Conservation (phyloP, 140 eudicot genomes). For the Anethum foeniculum region DNA sequence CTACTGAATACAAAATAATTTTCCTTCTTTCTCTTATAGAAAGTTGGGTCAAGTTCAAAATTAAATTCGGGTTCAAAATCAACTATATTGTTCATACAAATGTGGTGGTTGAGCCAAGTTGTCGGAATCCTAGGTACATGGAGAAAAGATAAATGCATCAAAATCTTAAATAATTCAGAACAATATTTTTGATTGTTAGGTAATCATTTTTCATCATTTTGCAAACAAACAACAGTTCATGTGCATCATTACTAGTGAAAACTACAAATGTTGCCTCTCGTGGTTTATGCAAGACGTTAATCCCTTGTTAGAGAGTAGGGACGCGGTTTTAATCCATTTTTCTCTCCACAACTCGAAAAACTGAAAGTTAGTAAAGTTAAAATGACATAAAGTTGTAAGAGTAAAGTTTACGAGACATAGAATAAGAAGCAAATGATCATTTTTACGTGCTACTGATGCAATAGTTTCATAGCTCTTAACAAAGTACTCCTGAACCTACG, state of each 20-base stretch:
- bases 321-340: neutral
- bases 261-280: neutral
- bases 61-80: too few relatives aligned
- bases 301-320: neutral
- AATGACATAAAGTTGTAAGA: neutral
- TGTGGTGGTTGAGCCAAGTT: too few relatives aligned
- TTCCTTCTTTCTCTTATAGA: too few relatives aligned
- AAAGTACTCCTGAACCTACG: slow-evolving; percentile 42
- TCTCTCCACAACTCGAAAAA: neutral
- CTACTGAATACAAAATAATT: too few relatives aligned
- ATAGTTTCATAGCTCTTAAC: slow-evolving; percentile 37
- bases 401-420: neutral
- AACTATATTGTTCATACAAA: too few relatives aligned
- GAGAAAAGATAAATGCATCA: too few relatives aligned
- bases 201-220: neutral
- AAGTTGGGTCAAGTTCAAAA: too few relatives aligned
- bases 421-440: neutral
- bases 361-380: neutral
- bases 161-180: too few relatives aligned
- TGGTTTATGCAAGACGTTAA: neutral
- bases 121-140: too few relatives aligned
- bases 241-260: neutral
- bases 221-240: too few relatives aligned
- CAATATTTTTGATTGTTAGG: neutral
- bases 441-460: slow-evolving; percentile 11